These are phyloP conservation scores for Mycena vulgaris DNA, from an alignment of 768 basidiomycete species.

Conservation along the genomic window DNA sequence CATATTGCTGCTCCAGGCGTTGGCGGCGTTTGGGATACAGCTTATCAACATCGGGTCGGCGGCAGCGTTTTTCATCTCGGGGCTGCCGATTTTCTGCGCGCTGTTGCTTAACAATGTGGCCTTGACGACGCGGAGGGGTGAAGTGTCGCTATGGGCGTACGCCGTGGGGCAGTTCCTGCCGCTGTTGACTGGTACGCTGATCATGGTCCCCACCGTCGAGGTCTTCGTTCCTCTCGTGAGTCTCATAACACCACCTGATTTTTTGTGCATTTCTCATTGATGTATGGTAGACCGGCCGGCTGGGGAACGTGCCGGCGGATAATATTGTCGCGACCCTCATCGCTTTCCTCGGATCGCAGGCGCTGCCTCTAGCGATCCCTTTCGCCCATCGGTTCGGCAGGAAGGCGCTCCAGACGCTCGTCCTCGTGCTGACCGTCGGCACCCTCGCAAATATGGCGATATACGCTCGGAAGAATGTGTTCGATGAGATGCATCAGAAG, in stretches of 20 bases:
- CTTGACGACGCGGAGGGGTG: slow-evolving; percentile 44
- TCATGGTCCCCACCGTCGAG: slow-evolving; percentile 76
- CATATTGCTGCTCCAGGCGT: slow-evolving; percentile 72
- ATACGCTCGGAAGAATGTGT: slow-evolving; percentile 74
- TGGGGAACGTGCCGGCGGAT: slow-evolving; percentile 90
- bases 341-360: slow-evolving; percentile 67
- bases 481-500: slow-evolving; percentile 91
- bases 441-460: slow-evolving; percentile 70
- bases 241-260: slow-evolving; percentile 21
- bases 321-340: slow-evolving; percentile 89
- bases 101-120: slow-evolving; percentile 67
- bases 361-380: slow-evolving; percentile 74
- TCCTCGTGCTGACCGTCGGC: slow-evolving; percentile 62
- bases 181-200: slow-evolving; percentile 69
- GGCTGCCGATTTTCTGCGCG: slow-evolving; percentile 68
- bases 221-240: slow-evolving; percentile 92
- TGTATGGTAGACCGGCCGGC: slow-evolving; percentile 77
- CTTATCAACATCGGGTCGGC: slow-evolving; percentile 81
- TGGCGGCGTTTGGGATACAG: slow-evolving; percentile 73
- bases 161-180: slow-evolving; percentile 71
- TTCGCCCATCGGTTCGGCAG: slow-evolving; percentile 82
- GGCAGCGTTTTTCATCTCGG: slow-evolving; percentile 78
- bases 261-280: background rate
- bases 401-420: slow-evolving; percentile 50
- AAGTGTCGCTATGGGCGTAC: slow-evolving; percentile 75